A percentile compares a stretch with the other conserved stretches of the same genome.
phyloP scores from a whole-genome alignment of 1,284 basidiomycete genomes.

The Apiotrichum siamense region DNA sequence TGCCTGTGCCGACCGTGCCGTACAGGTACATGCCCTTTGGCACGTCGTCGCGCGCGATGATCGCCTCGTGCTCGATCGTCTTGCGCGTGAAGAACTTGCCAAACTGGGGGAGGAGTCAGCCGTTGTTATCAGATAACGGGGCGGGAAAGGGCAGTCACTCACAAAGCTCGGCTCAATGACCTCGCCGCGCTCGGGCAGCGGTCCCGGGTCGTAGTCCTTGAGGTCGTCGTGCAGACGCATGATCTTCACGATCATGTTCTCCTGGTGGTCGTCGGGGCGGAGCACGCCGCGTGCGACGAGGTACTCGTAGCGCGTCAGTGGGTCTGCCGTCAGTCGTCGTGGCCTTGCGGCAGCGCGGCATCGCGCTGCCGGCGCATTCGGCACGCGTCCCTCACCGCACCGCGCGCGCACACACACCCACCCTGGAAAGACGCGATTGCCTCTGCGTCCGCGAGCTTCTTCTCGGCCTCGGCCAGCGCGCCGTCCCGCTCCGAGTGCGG shows the following conservation, averaged over 20 bases:
- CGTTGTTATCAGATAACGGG: neutral
- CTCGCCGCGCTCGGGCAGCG: conserved; percentile 51
- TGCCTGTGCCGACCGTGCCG: conserved; percentile 92
- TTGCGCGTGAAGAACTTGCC: conserved; percentile 59
- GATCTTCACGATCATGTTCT: conserved; percentile 71
- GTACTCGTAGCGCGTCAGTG: conserved; percentile 60
- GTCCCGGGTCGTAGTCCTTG: conserved; percentile 63
- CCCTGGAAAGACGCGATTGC: conserved; percentile 14
- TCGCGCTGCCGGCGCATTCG: no score
- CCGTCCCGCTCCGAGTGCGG: neutral
- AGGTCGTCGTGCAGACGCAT: conserved; percentile 74
- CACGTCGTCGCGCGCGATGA: conserved; percentile 48
- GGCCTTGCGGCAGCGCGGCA: no score
- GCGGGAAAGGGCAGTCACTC: conserved; percentile 14
- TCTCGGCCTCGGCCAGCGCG: neutral
- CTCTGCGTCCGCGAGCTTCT: conserved; percentile 15
- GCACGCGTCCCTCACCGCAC: no score
- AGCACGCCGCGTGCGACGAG: conserved; percentile 68
- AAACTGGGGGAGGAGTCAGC: conserved; percentile 44
- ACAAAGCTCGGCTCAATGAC: conserved; percentile 32
- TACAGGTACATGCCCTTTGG: conserved; percentile 94
- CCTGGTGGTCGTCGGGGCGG: conserved; percentile 74
- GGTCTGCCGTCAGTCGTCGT: conserved; percentile 23
- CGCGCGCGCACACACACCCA: neutral
- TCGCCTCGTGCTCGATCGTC: conserved; percentile 42